Percentiles rank a stretch among this genome's conserved stretches.
Conservation (phyloP, 306 rosid species). For the Medicago truncatula region MtrunA17r5.0-ANR NC_053045.1:28451501-28452000, state of each 20-base stretch:
- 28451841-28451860: slow-evolving; percentile 69
- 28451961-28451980: too few species aligned
- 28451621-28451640: slow-evolving; percentile 45
- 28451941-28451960: too few species aligned
- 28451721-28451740: slow-evolving; percentile 53
- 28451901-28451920: too few species aligned
- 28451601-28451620: slow-evolving; percentile 47
- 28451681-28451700: slow-evolving; percentile 27
- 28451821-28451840: slow-evolving; percentile 88
- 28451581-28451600: slow-evolving; percentile 50
- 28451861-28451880: slow-evolving; percentile 78
- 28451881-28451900: slow-evolving; percentile 52
- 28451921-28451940: too few species aligned
- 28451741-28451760: slow-evolving; percentile 49
- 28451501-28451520: slow-evolving; percentile 77
- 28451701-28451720: slow-evolving; percentile 24
- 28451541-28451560: slow-evolving; percentile 44
- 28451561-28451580: slow-evolving; percentile 54
- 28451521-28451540: slow-evolving; percentile 53
- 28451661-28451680: slow-evolving; percentile 20
- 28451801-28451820: slow-evolving; percentile 84
- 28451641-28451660: slow-evolving; percentile 44
- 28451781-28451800: slow-evolving; percentile 59
- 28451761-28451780: slow-evolving; percentile 51
- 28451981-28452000: too few species aligned